A percentile compares a stretch with the other conserved stretches of the same genome.
These are phyloP conservation scores for Vaccinium corymbosum DNA, from an alignment of 148 eudicot species.

Conservation along the genomic window DNA sequence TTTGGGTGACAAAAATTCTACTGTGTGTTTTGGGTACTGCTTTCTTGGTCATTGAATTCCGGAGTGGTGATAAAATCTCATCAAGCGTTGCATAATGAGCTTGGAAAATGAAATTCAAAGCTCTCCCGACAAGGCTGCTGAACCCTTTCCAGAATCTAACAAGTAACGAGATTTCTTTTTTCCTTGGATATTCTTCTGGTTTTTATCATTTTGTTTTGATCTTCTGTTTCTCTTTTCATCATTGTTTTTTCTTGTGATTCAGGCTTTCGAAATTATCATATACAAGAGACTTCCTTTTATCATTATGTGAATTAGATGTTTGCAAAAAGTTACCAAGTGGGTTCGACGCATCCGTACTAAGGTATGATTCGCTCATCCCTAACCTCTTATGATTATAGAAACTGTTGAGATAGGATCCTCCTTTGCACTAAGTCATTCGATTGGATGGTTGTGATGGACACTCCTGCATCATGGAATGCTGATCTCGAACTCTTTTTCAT, in stretches of 20 bases:
- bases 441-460: not conserved
- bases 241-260: conserved; percentile 19
- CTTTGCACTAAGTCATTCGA: not conserved
- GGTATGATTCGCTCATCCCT: conserved; percentile 38
- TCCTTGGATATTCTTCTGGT: not conserved
- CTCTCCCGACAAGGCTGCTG: conserved; percentile 18
- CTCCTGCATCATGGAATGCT: not conserved
- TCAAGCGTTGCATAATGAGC: conserved; percentile 36
- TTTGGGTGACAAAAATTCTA: not conserved
- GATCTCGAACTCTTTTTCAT: not conserved
- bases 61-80: not conserved
- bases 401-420: not conserved
- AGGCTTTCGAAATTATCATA: conserved; percentile 60
- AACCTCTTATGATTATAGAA: not conserved
- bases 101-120: conserved; percentile 34
- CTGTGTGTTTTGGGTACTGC: not conserved
- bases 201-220: not conserved
- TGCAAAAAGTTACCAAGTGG: conserved; percentile 78
- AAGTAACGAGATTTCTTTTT: conserved; percentile 27
- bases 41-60: not conserved
- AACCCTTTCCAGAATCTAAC: conserved; percentile 14
- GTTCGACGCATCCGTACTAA: conserved; percentile 57
- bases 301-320: conserved; percentile 62
- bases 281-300: conserved; percentile 70
- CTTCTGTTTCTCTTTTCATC: not conserved